Evolutionary conservation across 2,329 filamentous ascomycete species (phyloP), one percentile per base, ranked within the genome.

Genomic region (Ophiostoma himal-ulmi): DNA sequence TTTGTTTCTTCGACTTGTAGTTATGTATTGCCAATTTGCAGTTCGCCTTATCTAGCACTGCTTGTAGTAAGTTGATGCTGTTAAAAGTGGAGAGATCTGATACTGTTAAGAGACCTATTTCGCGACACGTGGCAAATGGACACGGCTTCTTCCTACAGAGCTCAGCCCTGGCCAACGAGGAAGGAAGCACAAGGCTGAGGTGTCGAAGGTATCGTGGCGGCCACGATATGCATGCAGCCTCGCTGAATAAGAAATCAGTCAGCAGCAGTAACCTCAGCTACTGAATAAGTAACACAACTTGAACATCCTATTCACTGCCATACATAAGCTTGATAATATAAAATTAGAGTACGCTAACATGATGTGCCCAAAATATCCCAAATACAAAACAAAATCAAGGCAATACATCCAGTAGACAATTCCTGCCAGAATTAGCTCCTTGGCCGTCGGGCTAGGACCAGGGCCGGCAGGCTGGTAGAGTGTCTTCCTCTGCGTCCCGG

Each of bases 121-220:
- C 62, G 36, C 62, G 36, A 65, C 62, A 65, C 30, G 62, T 65
- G 62, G 62, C 62, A 65, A 20, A 34, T 65, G 34, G 17, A 13
- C 36, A 13, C 22, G 26, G 48, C 48, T 54, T n/a, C 48, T 54
- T 8, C 48, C 48, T 10, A n/a, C 5, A 54, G n/a, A 26, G 52
- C 52, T 20, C 44, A 17, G 52, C 3, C 22, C 52, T 57, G 52
- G 8, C 52, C 26, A 8, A 57, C 13, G 17, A 13, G 52, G 52
- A 17, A 57, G n/a, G 52, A 57, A 13, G 11, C 52, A 57, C 52
- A 17, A 57, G 52, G 52, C 52, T 57, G 52, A 57, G n/a, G 26
- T 26, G 13, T 13, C 4, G 30, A 30, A 3, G 30, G 30, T 30
- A 44, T 26, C n/a, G 22, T 57, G 44, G 20, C 14, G 6, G 26